Base-by-base conservation (phyloP, 2,329 filamentous ascomycete genomes). In the Calonectria montana region DNA sequence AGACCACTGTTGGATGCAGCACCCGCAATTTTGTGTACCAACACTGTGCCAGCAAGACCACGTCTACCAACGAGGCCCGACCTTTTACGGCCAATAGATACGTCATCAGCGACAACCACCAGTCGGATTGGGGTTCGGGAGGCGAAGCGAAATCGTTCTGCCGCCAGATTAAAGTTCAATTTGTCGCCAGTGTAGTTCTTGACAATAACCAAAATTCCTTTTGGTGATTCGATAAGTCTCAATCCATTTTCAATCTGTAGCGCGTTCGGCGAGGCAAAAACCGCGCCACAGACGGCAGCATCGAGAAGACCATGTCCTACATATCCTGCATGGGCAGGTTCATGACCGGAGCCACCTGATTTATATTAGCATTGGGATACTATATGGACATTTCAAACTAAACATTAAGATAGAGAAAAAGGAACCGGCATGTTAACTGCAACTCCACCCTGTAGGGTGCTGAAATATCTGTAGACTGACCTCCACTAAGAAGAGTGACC, bases 151-250 rank as follows among this genome's bases (percentile, higher is more conserved):
- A 45, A 45, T 6, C 41, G 18, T 3, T 45, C 41, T 2, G 41
- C 41, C 1, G 41, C 41, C 3, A 45, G n/a, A 8, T 45, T 45
- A n/a, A 45, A 45, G 41, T 45, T 45, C 16, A 45, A n/a, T 45
- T 45, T 45, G n/a, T 45, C 41, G 16, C 41, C 41, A 21, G 41
- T 45, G 41, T 45, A 45, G n/a, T 45, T 45, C n/a, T 45, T 45
- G n/a, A 45, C 88, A 94, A 94, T 91, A 23, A 94, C 88, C 10
- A 94, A 45, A 50, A 63, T 68, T 9, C 66, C 66, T 16, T 31
- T 47, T 23, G 55, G 66, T 37, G 66, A 68, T 68, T 35, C 29
- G 21, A 68, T 45, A 27, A 48, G 45, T 63, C 6, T 37, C 10
- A 68, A 23, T 2, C 67, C 61, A 18, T 47, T 61, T n/a, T 69